Evolutionary conservation across 306 rosid species (phyloP).

Genomic region (Cucurbita maxima): DNA sequence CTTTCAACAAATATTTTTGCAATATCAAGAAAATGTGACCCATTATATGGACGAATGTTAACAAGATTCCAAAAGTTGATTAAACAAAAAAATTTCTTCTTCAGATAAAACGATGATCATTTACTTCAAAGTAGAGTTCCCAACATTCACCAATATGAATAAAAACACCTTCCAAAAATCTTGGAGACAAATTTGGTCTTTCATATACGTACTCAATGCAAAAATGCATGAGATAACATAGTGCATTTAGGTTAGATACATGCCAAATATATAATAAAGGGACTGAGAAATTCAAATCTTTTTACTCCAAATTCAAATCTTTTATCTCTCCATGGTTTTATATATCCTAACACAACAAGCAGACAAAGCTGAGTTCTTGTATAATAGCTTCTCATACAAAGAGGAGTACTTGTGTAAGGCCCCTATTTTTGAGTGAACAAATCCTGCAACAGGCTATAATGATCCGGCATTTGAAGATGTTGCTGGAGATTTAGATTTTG

Average conservation of each 20-base stretch:
- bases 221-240: background rate
- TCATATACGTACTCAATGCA: background rate
- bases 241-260: background rate
- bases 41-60: too few species aligned
- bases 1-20: too few species aligned
- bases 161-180: background rate
- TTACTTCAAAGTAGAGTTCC: background rate
- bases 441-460: slow-evolving; percentile 61
- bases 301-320: too few species aligned
- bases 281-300: background rate
- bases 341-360: background rate
- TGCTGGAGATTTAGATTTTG: slow-evolving; percentile 25
- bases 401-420: slow-evolving; percentile 11
- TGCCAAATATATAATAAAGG: background rate
- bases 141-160: background rate
- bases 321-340: background rate
- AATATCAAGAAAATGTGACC: too few species aligned
- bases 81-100: too few species aligned
- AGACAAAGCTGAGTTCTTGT: background rate
- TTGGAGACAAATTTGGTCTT: background rate
- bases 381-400: background rate
- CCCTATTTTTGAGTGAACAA: slow-evolving; percentile 33
- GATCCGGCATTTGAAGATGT: slow-evolving; percentile 25
- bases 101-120: too few species aligned
- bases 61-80: too few species aligned